Evolutionary conservation across 1,284 basidiomycete species (phyloP).

Genomic region (Tilletia indica): DNA sequence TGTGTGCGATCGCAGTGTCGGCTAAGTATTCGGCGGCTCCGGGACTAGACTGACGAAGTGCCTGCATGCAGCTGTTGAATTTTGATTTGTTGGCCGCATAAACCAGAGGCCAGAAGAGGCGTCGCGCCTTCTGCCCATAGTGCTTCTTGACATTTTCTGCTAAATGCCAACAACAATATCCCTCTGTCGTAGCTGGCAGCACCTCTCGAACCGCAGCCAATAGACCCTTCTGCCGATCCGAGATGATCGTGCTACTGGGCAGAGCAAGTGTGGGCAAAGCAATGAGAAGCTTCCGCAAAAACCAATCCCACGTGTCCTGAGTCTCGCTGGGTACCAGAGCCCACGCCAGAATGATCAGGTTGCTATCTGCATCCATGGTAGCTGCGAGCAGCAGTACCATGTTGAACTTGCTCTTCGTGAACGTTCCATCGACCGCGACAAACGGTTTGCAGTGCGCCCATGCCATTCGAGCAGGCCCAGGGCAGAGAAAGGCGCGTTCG

Average conservation of each 20-base stretch:
- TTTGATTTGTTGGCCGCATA: neutral
- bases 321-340: neutral
- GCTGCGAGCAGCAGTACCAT: neutral
- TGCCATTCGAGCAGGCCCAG: neutral
- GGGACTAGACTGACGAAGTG: neutral
- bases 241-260: neutral
- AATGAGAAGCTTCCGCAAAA: neutral
- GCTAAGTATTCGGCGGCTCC: neutral
- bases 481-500: neutral
- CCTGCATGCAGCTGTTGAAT: neutral
- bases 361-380: neutral
- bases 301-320: neutral
- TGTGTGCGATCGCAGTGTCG: neutral
- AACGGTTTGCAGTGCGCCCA: neutral
- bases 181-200: neutral
- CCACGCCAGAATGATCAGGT: neutral
- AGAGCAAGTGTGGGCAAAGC: neutral
- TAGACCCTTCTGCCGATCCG: neutral
- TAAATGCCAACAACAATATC: neutral
- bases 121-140: neutral
- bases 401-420: neutral
- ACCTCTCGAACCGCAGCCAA: neutral
- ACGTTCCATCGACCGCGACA: neutral
- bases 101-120: neutral
- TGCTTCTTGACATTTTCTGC: neutral